A percentile compares a stretch with the other conserved stretches of the same genome.
Conservation (phyloP, 2,329 filamentous ascomycete species). For the Penicillium brasilianum region DNA sequence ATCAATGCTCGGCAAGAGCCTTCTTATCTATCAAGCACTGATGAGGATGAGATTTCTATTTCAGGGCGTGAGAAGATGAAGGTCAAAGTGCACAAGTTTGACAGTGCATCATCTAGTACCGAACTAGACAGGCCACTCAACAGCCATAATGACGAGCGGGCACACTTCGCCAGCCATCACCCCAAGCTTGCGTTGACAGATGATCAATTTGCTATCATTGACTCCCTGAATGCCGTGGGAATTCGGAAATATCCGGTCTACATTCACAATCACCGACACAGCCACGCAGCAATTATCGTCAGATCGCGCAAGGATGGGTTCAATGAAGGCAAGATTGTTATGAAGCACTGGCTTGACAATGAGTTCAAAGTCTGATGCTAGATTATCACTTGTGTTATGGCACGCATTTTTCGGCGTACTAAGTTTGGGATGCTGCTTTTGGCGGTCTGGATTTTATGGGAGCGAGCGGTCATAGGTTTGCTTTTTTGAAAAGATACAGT, state of each 20-base stretch:
- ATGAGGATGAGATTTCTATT: slow-evolving; percentile 22
- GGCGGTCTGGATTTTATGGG: not conserved
- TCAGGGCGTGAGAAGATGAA: slow-evolving; percentile 8
- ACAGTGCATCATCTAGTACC: not conserved
- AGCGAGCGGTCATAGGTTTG: not conserved
- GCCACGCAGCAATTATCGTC: slow-evolving; percentile 89
- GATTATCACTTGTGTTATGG: not conserved
- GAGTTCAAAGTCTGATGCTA: slow-evolving; percentile 67
- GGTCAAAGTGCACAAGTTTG: not conserved
- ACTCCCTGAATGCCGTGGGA: slow-evolving; percentile 69
- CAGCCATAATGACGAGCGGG: not conserved
- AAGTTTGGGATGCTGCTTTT: not conserved
- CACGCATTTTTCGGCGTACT: not conserved
- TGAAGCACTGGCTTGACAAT: slow-evolving; percentile 78
- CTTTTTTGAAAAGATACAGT: not conserved
- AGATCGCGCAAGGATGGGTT: slow-evolving; percentile 70
- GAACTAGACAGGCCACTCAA: not conserved
- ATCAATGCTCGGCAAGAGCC: slow-evolving; percentile 71
- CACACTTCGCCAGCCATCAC: slow-evolving; percentile 37
- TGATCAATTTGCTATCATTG: slow-evolving; percentile 84
- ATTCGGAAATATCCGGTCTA: slow-evolving; percentile 63
- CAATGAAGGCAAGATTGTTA: slow-evolving; percentile 75
- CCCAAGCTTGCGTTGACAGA: slow-evolving; percentile 78
- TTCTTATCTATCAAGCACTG: slow-evolving; percentile 65
- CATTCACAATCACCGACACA: slow-evolving; percentile 70